These are phyloP conservation scores for Carex littledalei DNA, from an alignment of 176 grass and related monocot species.

Conservation along the genomic window DNA sequence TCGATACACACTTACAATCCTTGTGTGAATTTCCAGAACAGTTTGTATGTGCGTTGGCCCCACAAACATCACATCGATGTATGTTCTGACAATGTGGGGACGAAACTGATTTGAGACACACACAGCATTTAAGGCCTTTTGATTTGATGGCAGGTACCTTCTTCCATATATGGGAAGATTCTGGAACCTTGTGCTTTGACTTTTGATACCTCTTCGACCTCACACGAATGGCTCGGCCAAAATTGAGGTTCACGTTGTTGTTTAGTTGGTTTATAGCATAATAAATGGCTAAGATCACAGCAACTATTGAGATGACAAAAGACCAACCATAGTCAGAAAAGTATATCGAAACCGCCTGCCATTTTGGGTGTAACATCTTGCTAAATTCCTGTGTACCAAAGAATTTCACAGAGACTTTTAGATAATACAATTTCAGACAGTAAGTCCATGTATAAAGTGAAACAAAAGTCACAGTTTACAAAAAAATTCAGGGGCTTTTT, in stretches of 20 bases:
- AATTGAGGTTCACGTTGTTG: constrained; percentile 56
- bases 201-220: constrained; percentile 64
- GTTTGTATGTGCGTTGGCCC: constrained; percentile 51
- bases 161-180: constrained; percentile 62
- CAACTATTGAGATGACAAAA: constrained; percentile 25
- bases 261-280: constrained; percentile 61
- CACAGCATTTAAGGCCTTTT: constrained; percentile 76
- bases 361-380: constrained; percentile 53
- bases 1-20: constrained; percentile 84
- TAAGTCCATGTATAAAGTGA: background rate
- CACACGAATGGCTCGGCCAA: constrained; percentile 59
- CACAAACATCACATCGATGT: constrained; percentile 64
- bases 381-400: background rate
- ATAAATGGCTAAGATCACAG: constrained; percentile 33
- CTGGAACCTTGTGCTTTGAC: constrained; percentile 54
- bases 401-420: background rate
- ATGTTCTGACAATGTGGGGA: constrained; percentile 36
- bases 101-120: constrained; percentile 65
- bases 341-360: constrained; percentile 30
- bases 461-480: background rate
- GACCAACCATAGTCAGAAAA: constrained; percentile 39
- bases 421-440: background rate
- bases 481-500: background rate
- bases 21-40: constrained; percentile 74
- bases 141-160: constrained; percentile 35